Evolutionary conservation across 371 early-diverging fungal genomes (phyloP).

Genomic region (Mucor indicus): DNA sequence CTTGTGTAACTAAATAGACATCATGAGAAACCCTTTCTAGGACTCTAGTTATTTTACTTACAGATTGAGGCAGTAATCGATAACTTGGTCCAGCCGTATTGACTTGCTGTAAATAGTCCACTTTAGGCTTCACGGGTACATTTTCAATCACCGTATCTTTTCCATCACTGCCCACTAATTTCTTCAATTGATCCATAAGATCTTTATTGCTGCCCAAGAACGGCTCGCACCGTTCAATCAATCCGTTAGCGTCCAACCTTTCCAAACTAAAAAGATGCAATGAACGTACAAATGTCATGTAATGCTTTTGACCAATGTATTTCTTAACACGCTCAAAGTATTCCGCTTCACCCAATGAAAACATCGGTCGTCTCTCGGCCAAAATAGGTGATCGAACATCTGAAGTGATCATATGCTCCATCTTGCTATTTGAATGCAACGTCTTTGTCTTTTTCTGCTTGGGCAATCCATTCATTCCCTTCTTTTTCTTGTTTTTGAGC

Average conservation of each 20-base stretch:
- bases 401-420: constrained; percentile 6
- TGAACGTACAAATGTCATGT: constrained; percentile 95
- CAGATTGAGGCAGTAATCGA: constrained; percentile 62
- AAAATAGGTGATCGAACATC: constrained; percentile 11
- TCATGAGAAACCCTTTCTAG: too few species aligned
- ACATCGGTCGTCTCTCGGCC: constrained; percentile 15
- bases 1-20: constrained; percentile 44
- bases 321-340: constrained; percentile 90
- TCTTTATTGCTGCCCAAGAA: constrained; percentile 78
- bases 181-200: constrained; percentile 92
- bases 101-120: constrained; percentile 2
- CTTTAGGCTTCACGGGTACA: constrained; percentile 7
- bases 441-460: constrained; percentile 8
- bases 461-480: neutral
- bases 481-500: constrained; percentile 1
- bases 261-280: constrained; percentile 96
- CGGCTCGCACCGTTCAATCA: constrained; percentile 81
- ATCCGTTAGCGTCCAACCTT: constrained; percentile 79
- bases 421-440: neutral
- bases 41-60: constrained; percentile 45
- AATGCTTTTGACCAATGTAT: constrained; percentile 79
- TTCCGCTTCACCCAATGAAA: constrained; percentile 74
- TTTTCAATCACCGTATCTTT: constrained; percentile 41
- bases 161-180: constrained; percentile 83
- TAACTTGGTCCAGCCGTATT: constrained; percentile 34